Evolutionary conservation across 257 asterid genomes (phyloP).

Genomic region (Ocimum tenuiflorum): DNA sequence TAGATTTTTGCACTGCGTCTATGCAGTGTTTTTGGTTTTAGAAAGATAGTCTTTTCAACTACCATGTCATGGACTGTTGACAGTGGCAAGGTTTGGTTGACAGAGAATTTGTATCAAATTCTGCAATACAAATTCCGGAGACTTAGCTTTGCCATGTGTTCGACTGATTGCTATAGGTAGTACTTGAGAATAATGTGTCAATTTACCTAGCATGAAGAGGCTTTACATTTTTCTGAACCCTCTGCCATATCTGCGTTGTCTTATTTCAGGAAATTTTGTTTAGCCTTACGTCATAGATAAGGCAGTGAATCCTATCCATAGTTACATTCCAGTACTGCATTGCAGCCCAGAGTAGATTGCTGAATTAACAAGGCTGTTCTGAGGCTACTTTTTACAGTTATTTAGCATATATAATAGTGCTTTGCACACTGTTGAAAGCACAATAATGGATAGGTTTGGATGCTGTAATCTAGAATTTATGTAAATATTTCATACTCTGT

Average conservation of each 20-base stretch:
- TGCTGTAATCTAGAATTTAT: not conserved
- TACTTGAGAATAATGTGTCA: too few species aligned
- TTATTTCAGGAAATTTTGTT: constrained; percentile 20
- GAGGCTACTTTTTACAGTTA: constrained; percentile 24
- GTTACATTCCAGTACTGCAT: constrained; percentile 26
- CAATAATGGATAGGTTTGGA: constrained; percentile 76
- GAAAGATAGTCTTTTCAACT: constrained; percentile 2
- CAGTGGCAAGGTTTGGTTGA: constrained; percentile 30
- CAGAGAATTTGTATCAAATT: constrained; percentile 25
- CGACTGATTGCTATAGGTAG: too few species aligned
- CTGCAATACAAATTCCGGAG: too few species aligned
- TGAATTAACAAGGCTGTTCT: constrained; percentile 38
- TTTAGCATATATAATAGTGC: constrained; percentile 17
- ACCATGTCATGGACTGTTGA: constrained; percentile 17
- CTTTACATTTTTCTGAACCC: constrained; percentile 15
- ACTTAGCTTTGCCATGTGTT: too few species aligned
- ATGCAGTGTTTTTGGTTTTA: constrained; percentile 20
- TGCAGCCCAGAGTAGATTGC: constrained; percentile 41
- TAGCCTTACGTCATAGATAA: constrained; percentile 30
- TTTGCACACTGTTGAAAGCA: constrained; percentile 25
- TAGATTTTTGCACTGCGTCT: constrained; percentile 27
- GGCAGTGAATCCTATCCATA: constrained; percentile 42
- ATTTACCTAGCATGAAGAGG: constrained; percentile 40
- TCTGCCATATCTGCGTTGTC: constrained; percentile 10
- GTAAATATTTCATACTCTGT: not conserved